phyloP scores from a whole-genome alignment of 1,284 basidiomycete genomes.

The Sanghuangporus baumii region DNA sequence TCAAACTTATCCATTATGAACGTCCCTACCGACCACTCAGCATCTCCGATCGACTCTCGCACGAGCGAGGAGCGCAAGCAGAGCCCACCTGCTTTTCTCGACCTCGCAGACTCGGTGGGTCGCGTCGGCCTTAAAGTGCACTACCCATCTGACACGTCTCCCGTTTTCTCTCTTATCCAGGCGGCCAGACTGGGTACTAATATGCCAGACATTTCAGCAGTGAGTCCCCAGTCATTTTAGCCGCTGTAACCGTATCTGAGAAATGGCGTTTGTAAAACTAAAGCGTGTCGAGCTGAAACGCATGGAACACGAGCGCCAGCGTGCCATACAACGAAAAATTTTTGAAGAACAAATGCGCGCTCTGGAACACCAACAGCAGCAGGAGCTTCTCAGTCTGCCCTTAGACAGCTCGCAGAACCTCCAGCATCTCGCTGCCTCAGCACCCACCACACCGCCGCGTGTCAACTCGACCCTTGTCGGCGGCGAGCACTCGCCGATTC shows the following conservation, averaged over 20 bases:
- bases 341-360: conserved; percentile 93
- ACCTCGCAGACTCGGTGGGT: conserved; percentile 82
- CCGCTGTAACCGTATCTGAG: neutral
- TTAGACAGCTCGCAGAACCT: conserved; percentile 47
- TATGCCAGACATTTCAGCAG: conserved; percentile 74
- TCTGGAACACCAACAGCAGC: conserved; percentile 87
- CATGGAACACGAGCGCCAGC: conserved; percentile 75
- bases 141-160: conserved; percentile 12
- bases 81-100: conserved; percentile 82
- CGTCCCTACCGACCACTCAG: conserved; percentile 60
- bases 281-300: conserved; percentile 89
- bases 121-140: neutral
- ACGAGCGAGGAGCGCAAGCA: conserved; percentile 68
- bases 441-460: conserved; percentile 77
- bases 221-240: conserved; percentile 34
- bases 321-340: conserved; percentile 75
- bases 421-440: conserved; percentile 72
- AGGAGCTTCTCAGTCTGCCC: conserved; percentile 72
- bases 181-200: conserved; percentile 78
- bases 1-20: conserved; percentile 49
- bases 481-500: conserved; percentile 35
- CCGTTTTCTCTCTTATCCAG: conserved; percentile 34
- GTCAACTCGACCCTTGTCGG: conserved; percentile 55
- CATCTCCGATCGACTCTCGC: conserved; percentile 63
- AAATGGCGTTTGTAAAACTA: conserved; percentile 45